These are phyloP conservation scores for Volvariella surrecta DNA, from an alignment of 1,284 basidiomycete genomes.

Conservation along the genomic window DNA sequence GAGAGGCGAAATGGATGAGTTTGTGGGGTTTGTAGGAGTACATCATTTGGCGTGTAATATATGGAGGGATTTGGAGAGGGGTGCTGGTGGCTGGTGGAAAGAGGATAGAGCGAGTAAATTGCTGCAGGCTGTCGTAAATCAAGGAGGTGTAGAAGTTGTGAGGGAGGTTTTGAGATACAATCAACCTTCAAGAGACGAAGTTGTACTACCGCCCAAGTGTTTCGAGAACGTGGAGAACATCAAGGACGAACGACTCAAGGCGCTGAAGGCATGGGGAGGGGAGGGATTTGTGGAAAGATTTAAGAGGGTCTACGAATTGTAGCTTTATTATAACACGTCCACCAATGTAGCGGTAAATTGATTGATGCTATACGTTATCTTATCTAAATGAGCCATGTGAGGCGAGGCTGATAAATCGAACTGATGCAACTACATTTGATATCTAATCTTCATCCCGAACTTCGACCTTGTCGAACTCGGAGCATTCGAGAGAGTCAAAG, in stretches of 20 bases:
- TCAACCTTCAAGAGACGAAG: constrained; percentile 15
- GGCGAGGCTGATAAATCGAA: too few relatives aligned
- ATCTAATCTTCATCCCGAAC: too few relatives aligned
- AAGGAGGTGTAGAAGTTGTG: constrained; percentile 38
- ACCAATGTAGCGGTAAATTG: too few relatives aligned
- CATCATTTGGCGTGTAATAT: constrained; percentile 52
- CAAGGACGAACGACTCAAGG: constrained; percentile 14
- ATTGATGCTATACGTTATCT: too few relatives aligned
- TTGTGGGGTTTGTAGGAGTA: neutral
- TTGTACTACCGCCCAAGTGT: constrained; percentile 24
- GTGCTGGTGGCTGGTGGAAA: constrained; percentile 12
- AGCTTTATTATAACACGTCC: neutral
- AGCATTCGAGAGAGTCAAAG: too few relatives aligned
- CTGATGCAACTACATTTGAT: too few relatives aligned
- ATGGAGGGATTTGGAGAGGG: constrained; percentile 50
- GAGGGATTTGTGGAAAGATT: constrained; percentile 15
- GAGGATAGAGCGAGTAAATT: constrained; percentile 41
- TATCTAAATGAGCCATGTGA: too few relatives aligned
- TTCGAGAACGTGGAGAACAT: constrained; percentile 16
- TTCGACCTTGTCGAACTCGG: too few relatives aligned
- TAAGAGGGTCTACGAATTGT: constrained; percentile 10
- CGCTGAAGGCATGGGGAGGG: constrained; percentile 16
- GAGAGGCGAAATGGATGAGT: constrained; percentile 36
- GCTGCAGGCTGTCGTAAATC: constrained; percentile 41
- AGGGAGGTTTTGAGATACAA: constrained; percentile 46